Evolutionary conservation across 75 land plant species (phyloP).

Genomic region (Selaginella tamariscina): DNA sequence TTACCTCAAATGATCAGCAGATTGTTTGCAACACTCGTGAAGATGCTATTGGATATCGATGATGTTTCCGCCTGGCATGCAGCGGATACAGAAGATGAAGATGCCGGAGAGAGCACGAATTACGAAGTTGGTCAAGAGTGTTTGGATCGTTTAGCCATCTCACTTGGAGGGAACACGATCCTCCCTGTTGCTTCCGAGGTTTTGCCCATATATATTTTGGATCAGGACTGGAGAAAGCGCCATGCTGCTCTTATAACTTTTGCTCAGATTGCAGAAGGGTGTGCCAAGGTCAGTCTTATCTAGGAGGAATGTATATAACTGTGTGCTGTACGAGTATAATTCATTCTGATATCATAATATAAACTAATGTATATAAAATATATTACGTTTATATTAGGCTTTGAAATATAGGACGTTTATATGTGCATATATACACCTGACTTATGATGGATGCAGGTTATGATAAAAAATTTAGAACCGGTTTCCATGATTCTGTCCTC

Average conservation of each 20-base stretch:
- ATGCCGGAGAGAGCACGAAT: slow-evolving; percentile 27
- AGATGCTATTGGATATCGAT: slow-evolving; percentile 79
- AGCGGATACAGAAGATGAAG: slow-evolving; percentile 26
- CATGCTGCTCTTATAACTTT: slow-evolving; percentile 25
- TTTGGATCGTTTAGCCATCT: slow-evolving; percentile 24
- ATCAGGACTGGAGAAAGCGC: slow-evolving; percentile 26
- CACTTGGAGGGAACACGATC: slow-evolving; percentile 25
- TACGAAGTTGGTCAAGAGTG: slow-evolving; percentile 28
- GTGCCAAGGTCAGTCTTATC: slow-evolving; percentile 32
- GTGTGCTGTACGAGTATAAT: no score
- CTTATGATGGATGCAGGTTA: slow-evolving; percentile 17
- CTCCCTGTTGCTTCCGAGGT: slow-evolving; percentile 25
- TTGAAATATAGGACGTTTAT: no score
- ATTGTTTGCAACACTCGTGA: slow-evolving; percentile 74
- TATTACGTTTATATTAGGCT: background rate
- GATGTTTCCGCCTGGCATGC: slow-evolving; percentile 71
- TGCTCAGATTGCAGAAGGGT: slow-evolving; percentile 33
- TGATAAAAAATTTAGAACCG: slow-evolving; percentile 28
- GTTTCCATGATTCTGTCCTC: slow-evolving; percentile 28
- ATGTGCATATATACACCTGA: slow-evolving; percentile 4
- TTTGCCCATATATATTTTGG: slow-evolving; percentile 21
- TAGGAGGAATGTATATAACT: no score
- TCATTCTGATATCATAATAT: no score
- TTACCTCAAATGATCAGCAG: slow-evolving; percentile 73
- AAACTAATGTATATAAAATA: no score